phyloP scores from a whole-genome alignment of 2,329 filamentous ascomycete genomes.

The Exophiala mesophila region DNA sequence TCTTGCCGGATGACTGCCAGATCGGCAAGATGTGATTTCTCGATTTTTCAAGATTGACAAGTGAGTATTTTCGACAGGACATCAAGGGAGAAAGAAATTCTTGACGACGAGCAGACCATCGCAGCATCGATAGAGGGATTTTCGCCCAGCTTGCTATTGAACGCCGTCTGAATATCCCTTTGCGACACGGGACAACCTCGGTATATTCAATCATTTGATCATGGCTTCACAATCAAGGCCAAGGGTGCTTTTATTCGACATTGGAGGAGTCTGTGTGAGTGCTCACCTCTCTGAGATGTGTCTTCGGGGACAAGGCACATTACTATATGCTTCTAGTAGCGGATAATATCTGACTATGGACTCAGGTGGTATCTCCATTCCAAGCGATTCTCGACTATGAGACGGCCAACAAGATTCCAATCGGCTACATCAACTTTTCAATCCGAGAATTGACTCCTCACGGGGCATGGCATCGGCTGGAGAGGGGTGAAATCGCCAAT shows the following conservation, averaged over 20 bases:
- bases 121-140: too few relatives aligned
- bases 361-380: constrained; percentile 81
- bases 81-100: too few relatives aligned
- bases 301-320: too few relatives aligned
- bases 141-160: too few relatives aligned
- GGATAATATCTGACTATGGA: not conserved
- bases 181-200: not conserved
- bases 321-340: too few relatives aligned
- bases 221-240: constrained; percentile 38
- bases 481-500: constrained; percentile 74
- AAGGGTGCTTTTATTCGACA: constrained; percentile 83
- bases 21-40: not conserved
- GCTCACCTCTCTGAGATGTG: too few relatives aligned
- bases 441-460: constrained; percentile 72
- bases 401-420: constrained; percentile 66
- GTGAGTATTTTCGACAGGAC: too few relatives aligned
- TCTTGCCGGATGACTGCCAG: not conserved
- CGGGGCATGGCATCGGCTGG: constrained; percentile 83
- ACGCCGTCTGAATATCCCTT: too few relatives aligned
- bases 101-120: too few relatives aligned
- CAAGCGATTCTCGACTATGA: constrained; percentile 93
- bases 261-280: constrained; percentile 94
- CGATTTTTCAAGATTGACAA: not conserved
- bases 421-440: constrained; percentile 86
- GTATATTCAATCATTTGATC: not conserved